Evolutionary conservation across 2,329 filamentous ascomycete species (phyloP).

Genomic region (Fusarium redolens): DNA sequence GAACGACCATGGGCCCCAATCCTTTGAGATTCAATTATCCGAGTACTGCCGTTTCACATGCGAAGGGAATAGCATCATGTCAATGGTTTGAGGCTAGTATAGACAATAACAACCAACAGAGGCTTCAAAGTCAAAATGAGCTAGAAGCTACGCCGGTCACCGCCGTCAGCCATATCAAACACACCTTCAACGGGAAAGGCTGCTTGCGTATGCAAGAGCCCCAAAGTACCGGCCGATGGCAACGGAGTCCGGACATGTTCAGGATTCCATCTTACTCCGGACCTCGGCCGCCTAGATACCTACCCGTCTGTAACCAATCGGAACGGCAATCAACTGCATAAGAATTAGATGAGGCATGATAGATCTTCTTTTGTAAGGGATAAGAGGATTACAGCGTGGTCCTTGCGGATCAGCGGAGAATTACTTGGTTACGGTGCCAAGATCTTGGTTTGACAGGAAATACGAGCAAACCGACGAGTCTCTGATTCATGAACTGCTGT

Average conservation of each 20-base stretch:
- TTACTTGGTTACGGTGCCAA: neutral
- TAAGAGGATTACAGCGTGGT: neutral
- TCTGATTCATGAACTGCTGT: neutral
- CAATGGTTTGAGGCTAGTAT: neutral
- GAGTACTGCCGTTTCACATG: neutral
- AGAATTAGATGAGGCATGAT: neutral
- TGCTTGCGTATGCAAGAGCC: neutral
- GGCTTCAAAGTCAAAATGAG: too few relatives aligned
- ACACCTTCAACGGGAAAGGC: too few relatives aligned
- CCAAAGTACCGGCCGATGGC: neutral
- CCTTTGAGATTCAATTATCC: neutral
- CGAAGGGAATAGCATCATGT: rapidly evolving
- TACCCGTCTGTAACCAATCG: slow-evolving; percentile 1
- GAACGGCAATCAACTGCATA: neutral
- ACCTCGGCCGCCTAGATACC: neutral
- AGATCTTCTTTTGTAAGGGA: neutral
- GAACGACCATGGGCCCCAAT: neutral
- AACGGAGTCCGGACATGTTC: neutral
- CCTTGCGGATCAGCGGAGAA: neutral
- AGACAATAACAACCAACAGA: too few relatives aligned
- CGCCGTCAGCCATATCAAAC: neutral
- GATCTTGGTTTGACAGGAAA: neutral
- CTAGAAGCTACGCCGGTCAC: neutral
- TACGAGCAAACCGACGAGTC: neutral
- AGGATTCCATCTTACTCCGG: neutral